Evolutionary conservation across 495 filamentous ascomycete genomes (phyloP).

Genomic region (Saxispiralis lemnorum): DNA sequence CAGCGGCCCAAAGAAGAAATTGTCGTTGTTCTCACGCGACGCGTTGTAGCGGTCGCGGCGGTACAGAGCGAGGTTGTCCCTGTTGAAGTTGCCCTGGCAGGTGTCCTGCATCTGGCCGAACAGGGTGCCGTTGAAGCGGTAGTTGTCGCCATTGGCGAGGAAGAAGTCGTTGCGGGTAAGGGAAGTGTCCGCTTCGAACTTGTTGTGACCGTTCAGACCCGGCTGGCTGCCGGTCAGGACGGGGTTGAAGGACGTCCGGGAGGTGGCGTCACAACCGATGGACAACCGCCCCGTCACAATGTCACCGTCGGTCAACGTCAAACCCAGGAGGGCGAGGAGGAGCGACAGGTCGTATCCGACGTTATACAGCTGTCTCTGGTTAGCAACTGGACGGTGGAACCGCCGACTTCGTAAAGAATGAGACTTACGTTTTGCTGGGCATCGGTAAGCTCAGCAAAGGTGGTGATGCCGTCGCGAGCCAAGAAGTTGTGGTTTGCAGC

Average conservation of each 20-base stretch:
- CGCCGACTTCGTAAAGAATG: too few species aligned
- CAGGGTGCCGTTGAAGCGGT: slow-evolving; percentile 23
- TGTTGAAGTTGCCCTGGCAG: slow-evolving; percentile 19
- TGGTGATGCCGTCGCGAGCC: slow-evolving; percentile 28
- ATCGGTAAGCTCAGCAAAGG: slow-evolving; percentile 11
- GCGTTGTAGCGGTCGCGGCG: slow-evolving; percentile 24
- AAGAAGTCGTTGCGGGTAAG: slow-evolving; percentile 30
- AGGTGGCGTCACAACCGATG: slow-evolving; percentile 29
- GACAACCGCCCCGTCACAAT: slow-evolving; percentile 26
- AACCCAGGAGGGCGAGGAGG: slow-evolving; percentile 22
- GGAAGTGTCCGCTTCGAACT: slow-evolving; percentile 28
- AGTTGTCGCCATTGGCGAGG: slow-evolving; percentile 23
- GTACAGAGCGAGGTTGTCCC: slow-evolving; percentile 20
- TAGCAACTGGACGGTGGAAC: too few species aligned
- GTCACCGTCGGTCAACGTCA: slow-evolving; percentile 24
- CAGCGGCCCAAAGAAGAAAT: slow-evolving; percentile 26
- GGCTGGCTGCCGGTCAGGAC: slow-evolving; percentile 23
- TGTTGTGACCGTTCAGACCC: slow-evolving; percentile 29
- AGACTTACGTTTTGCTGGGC: too few species aligned
- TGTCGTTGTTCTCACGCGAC: slow-evolving; percentile 20
- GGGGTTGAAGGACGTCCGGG: slow-evolving; percentile 21
- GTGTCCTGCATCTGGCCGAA: slow-evolving; percentile 21
- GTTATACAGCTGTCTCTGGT: slow-evolving; percentile 29
- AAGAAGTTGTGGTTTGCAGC: slow-evolving; percentile 27
- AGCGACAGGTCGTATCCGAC: slow-evolving; percentile 25